phyloP scores from a whole-genome alignment of 2,329 filamentous ascomycete species.

The Beauveria sp. region DNA sequence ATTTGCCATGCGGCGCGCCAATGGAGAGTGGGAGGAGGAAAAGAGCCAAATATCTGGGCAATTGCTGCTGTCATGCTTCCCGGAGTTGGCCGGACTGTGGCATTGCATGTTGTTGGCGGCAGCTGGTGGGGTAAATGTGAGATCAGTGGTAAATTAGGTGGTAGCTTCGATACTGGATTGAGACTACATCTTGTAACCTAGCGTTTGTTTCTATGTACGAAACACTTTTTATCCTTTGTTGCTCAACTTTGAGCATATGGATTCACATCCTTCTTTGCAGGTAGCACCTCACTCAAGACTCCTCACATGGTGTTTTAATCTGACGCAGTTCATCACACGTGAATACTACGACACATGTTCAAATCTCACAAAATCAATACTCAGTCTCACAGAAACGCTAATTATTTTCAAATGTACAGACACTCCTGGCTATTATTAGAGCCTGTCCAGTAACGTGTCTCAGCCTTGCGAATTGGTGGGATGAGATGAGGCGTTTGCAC shows the following conservation, averaged over 20 bases:
- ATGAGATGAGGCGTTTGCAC: neutral
- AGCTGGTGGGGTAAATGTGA: neutral
- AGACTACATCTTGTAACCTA: neutral
- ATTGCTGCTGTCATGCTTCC: neutral
- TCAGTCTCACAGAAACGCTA: too few species aligned
- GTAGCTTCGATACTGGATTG: too few species aligned
- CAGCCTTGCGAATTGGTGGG: neutral
- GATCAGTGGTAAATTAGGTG: neutral
- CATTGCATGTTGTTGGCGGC: neutral
- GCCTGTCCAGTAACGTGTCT: neutral
- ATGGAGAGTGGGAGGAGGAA: neutral
- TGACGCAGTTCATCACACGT: too few species aligned
- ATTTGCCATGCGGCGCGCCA: neutral
- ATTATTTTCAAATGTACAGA: too few species aligned
- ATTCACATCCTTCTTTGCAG: too few species aligned
- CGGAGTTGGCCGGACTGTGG: constrained; percentile 1
- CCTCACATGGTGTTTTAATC: too few species aligned
- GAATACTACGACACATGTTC: too few species aligned
- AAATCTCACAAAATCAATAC: too few species aligned
- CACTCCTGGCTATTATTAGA: neutral
- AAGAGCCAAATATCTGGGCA: neutral
- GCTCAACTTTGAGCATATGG: too few species aligned
- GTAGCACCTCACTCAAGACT: too few species aligned
- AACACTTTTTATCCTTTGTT: too few species aligned
- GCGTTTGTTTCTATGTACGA: too few species aligned